Percentiles rank a stretch among this genome's conserved stretches.
Conservation (phyloP, 768 basidiomycete species). For the Epithele typhae region DNA sequence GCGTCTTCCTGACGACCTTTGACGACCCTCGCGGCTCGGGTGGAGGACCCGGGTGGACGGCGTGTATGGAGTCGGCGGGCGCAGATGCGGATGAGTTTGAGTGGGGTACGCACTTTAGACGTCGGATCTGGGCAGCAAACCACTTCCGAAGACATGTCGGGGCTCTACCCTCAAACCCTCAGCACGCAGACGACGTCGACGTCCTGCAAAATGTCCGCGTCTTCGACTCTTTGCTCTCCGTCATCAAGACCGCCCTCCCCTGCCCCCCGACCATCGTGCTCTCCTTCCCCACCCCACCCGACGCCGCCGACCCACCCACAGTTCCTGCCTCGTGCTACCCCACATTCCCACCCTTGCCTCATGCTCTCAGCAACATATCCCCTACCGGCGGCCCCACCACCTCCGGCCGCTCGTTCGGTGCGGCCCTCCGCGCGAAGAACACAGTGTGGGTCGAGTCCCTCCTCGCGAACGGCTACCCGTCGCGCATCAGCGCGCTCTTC, state of each 20-base stretch:
- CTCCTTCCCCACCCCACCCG: slow-evolving; percentile 6
- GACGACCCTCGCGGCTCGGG: slow-evolving; percentile 29
- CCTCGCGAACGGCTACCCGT: slow-evolving; percentile 21
- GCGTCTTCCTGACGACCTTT: slow-evolving; percentile 32
- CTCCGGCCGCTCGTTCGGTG: background rate
- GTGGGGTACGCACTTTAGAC: slow-evolving; percentile 23
- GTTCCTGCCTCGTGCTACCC: slow-evolving; percentile 7
- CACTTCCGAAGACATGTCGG: slow-evolving; percentile 12
- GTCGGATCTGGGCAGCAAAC: slow-evolving; percentile 24
- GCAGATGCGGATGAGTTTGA: slow-evolving; percentile 3
- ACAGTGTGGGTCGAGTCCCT: slow-evolving; percentile 32
- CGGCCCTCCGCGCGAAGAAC: slow-evolving; percentile 25
- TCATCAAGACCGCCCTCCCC: slow-evolving; percentile 30
- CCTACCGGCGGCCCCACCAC: background rate
- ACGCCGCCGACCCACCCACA: background rate
- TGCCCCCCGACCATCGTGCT: slow-evolving; percentile 19
- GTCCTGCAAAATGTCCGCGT: slow-evolving; percentile 9
- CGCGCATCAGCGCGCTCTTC: slow-evolving; percentile 19
- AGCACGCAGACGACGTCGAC: background rate
- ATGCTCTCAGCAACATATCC: slow-evolving; percentile 3
- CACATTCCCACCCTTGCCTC: slow-evolving; percentile 32
- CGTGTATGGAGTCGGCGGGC: background rate
- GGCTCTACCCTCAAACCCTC: background rate
- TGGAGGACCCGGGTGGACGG: slow-evolving; percentile 7
- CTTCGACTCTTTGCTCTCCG: slow-evolving; percentile 30